These are phyloP conservation scores for Yamadazyma dushanensis DNA, from an alignment of 1,139 yeast species.

Conservation along the genomic window DNA sequence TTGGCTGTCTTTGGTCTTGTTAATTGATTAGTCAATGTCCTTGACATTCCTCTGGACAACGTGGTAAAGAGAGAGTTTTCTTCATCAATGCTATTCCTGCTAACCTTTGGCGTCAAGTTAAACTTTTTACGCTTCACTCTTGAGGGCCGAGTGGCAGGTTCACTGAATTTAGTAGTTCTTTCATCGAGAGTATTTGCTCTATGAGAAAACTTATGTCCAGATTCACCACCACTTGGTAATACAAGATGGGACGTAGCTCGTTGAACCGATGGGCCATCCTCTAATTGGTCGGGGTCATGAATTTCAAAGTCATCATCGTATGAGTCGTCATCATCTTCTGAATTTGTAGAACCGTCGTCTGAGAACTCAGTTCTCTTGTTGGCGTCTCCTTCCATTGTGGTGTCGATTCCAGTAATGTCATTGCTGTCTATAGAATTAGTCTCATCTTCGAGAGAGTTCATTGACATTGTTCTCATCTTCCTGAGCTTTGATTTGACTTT, in stretches of 20 bases:
- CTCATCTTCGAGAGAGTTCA: constrained; percentile 19
- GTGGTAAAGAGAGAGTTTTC: constrained; percentile 13
- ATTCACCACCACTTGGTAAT: constrained; percentile 33
- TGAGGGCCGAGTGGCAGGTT: constrained; percentile 11
- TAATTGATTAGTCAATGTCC: constrained; percentile 15
- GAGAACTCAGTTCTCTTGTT: not conserved
- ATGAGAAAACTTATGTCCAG: constrained; percentile 34
- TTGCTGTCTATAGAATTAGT: constrained; percentile 25
- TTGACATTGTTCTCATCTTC: constrained; percentile 15
- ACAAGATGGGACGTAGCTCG: constrained; percentile 37
- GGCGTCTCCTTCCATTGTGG: not conserved
- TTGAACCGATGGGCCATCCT: constrained; percentile 12
- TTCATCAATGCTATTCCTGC: constrained; percentile 17
- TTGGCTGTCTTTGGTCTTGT: constrained; percentile 47
- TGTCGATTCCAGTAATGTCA: constrained; percentile 8
- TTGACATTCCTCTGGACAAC: constrained; percentile 10
- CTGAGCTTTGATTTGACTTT: constrained; percentile 25
- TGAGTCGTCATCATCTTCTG: constrained; percentile 17
- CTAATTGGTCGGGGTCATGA: constrained; percentile 17
- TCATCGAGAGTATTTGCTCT: constrained; percentile 43
- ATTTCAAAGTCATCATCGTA: constrained; percentile 18
- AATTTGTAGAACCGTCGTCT: not conserved
- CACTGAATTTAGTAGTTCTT: constrained; percentile 8
- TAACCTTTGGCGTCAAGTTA: not conserved
- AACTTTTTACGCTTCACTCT: constrained; percentile 17